phyloP scores from a whole-genome alignment of 2,329 filamentous ascomycete genomes.

The Sphaerulina populicola region DNA sequence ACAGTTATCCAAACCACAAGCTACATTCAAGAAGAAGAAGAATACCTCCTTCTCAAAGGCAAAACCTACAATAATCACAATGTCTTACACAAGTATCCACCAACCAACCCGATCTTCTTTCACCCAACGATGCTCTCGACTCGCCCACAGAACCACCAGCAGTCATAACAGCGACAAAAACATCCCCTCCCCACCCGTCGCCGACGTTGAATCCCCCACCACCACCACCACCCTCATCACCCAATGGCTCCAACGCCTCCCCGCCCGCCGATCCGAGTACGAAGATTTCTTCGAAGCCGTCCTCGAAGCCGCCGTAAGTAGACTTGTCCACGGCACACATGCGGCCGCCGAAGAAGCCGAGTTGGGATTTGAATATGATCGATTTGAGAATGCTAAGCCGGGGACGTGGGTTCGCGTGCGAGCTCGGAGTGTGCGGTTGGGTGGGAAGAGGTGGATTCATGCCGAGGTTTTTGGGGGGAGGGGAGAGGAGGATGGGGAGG shows the following conservation, averaged over 20 bases:
- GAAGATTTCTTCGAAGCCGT: conserved; percentile 15
- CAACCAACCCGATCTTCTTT: conserved; percentile 5
- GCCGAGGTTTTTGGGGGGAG: conserved; percentile 9
- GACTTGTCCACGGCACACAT: conserved; percentile 11
- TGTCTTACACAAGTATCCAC: not conserved
- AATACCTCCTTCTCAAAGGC: not conserved
- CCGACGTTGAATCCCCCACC: too few species aligned
- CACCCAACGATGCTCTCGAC: conserved; percentile 12
- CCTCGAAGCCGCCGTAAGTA: conserved; percentile 15
- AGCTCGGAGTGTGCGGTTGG: conserved; percentile 4
- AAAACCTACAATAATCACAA: not conserved
- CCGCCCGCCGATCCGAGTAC: conserved; percentile 4
- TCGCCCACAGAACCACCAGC: conserved; percentile 2
- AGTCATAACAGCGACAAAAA: not conserved
- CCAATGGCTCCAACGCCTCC: conserved; percentile 15
- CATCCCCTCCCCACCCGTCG: conserved; percentile 1
- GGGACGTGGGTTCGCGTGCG: conserved; percentile 7
- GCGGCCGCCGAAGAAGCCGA: conserved; percentile 15
- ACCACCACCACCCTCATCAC: not conserved
- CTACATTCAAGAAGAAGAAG: too few species aligned
- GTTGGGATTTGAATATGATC: conserved; percentile 15
- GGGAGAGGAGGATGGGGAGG: conserved; percentile 1
- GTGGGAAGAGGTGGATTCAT: conserved; percentile 14
- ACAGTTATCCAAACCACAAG: not conserved
- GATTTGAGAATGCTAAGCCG: conserved; percentile 5